Evolutionary conservation across 2,329 filamentous ascomycete genomes (phyloP).

Genomic region (Dichotomopilus funicola): DNA sequence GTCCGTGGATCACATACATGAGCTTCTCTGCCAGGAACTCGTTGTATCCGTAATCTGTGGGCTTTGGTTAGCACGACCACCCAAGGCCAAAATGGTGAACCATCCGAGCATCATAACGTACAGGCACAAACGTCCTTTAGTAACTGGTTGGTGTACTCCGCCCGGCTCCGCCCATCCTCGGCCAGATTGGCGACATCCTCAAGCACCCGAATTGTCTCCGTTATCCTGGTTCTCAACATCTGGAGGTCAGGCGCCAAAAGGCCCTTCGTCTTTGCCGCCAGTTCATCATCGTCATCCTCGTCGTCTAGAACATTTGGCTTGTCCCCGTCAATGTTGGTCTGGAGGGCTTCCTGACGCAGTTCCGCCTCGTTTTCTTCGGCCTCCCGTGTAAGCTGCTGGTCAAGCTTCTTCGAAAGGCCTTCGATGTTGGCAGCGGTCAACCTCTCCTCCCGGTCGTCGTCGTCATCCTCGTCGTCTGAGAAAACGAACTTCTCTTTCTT

Average conservation of each 20-base stretch:
- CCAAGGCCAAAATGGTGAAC: not conserved
- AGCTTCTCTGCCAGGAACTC: conserved; percentile 94
- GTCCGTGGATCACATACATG: conserved; percentile 36
- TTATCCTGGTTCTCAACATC: conserved; percentile 79
- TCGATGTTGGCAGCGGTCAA: conserved; percentile 95
- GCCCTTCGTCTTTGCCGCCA: conserved; percentile 51
- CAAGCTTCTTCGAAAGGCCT: conserved; percentile 78
- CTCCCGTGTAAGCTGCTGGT: conserved; percentile 68
- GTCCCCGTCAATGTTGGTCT: conserved; percentile 87
- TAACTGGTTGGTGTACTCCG: conserved; percentile 81
- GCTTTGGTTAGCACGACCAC: not conserved
- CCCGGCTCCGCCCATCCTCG: conserved; percentile 72
- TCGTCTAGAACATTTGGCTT: conserved; percentile 60
- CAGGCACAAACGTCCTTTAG: conserved; percentile 85
- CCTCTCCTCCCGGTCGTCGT: conserved; percentile 81
- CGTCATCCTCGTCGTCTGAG: conserved; percentile 93
- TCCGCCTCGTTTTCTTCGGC: conserved; percentile 80
- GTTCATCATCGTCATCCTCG: conserved; percentile 52
- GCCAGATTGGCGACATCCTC: conserved; percentile 79
- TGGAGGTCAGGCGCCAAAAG: conserved; percentile 84
- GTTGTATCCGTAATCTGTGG: conserved; percentile 78
- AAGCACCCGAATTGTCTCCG: conserved; percentile 84
- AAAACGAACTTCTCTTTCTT: conserved; percentile 64
- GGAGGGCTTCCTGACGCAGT: conserved; percentile 74
- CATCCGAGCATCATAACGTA: conserved; percentile 2